A percentile compares a stretch with the other conserved stretches of the same genome.
These are phyloP conservation scores for Coemansia sp. DNA, from an alignment of 192 early-diverging fungal genomes.

Conservation along the genomic window DNA sequence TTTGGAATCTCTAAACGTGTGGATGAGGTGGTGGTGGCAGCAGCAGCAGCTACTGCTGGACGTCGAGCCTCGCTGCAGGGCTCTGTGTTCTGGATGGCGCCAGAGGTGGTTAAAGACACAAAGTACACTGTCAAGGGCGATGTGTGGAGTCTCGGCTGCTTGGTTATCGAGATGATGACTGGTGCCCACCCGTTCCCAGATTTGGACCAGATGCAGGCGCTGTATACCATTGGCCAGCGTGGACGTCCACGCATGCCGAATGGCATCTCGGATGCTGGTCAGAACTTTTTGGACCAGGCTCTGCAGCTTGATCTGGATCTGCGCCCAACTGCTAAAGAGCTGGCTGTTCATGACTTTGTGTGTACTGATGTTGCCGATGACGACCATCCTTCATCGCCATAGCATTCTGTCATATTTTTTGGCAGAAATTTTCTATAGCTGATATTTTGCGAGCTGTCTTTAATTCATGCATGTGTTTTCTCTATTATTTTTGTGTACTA, in stretches of 20 bases:
- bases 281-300: conserved; percentile 52
- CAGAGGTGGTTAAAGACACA: conserved; percentile 92
- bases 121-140: conserved; percentile 91
- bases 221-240: conserved; percentile 65
- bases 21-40: conserved; percentile 59
- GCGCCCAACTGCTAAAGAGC: conserved; percentile 55
- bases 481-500: too few relatives aligned
- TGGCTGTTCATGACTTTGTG: conserved; percentile 49
- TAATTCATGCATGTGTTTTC: too few relatives aligned
- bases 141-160: conserved; percentile 92
- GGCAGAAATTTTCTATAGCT: background rate
- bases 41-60: conserved; percentile 39
- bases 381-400: conserved; percentile 27
- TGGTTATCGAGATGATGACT: conserved; percentile 98
- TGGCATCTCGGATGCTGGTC: conserved; percentile 35
- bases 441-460: too few relatives aligned
- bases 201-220: conserved; percentile 77
- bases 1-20: conserved; percentile 99
- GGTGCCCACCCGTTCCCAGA: conserved; percentile 88
- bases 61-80: conserved; percentile 86
- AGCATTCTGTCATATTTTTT: background rate
- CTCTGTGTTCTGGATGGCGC: conserved; percentile 99
- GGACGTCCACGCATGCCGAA: conserved; percentile 45
- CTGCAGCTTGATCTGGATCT: conserved; percentile 51
- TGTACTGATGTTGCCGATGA: conserved; percentile 3